Base-by-base conservation (phyloP, 2,329 filamentous ascomycete genomes). In the Colletotrichum sp. region DNA sequence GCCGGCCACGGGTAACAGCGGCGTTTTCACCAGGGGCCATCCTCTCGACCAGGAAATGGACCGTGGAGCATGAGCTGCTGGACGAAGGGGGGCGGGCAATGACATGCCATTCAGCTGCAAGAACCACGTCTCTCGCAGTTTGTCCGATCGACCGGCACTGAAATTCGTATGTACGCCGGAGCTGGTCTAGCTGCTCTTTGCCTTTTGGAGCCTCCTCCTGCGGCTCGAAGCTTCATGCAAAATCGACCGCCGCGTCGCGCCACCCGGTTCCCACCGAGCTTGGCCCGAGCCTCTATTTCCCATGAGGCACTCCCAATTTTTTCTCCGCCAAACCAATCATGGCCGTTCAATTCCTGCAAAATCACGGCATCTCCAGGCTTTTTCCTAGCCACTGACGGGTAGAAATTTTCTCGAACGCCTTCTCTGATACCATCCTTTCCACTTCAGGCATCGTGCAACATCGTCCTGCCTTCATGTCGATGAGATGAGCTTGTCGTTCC, bases 331-430 rank as follows among this genome's bases (percentile, higher is more conserved):
- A 16, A 15, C 72, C 59, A 74, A 74, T 74, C 67, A 65, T 29
- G 55, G 16, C 13, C 27, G 13, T 25, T 9, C 36, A 36, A 65
- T 25, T 34, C 19, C 66, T 71, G 44, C 39, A 36, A 13, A 52
- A 19, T 27, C 29, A 69, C 55, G 71, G 25, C 61, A 65, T 19
- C 7, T 49, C 27, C 64, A 69, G 63, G 52, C 62, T 49, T 34
- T 52, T 72, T 32, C 70, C 71, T 44, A 32, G 69, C 27, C 25
- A 61, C 39, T 39, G 32, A 55, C 64, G 29, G 39, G 65, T 69
- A 67, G 71, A 77, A 59, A 59, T 69, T 68, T 65, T 71, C 71
- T 77, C 65, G 71, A 74, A 77, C 44, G 67, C 29, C 32, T 61
- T 57, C 22, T 36, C 59, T 29, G 39, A 34, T 27, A 52, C 39